Evolutionary conservation across 176 grass and related monocot species (phyloP).

Genomic region (Elaeis guineensis): DNA sequence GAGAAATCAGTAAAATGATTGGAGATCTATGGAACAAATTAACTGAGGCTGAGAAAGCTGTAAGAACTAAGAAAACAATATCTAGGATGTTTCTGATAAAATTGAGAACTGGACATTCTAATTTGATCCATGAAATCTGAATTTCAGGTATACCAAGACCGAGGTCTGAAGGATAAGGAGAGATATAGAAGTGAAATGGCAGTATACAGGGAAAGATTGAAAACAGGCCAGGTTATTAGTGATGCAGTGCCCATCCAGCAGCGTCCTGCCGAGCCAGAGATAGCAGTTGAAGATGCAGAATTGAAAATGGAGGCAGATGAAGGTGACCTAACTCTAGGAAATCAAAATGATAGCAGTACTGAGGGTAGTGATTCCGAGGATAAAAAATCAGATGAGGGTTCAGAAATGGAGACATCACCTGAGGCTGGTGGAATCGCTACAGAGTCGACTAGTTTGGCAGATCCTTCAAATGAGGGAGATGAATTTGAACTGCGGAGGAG

Average conservation of each 20-base stretch:
- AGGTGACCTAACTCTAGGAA: constrained; percentile 35
- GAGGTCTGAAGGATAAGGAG: constrained; percentile 66
- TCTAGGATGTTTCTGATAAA: too few species aligned
- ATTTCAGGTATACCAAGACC: constrained; percentile 85
- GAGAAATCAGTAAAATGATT: constrained; percentile 82
- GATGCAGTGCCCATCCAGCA: constrained; percentile 53
- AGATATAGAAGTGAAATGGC: constrained; percentile 64
- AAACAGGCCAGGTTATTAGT: constrained; percentile 40
- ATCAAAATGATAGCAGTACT: constrained; percentile 38
- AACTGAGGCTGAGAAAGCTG: constrained; percentile 70
- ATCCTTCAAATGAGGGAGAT: constrained; percentile 8
- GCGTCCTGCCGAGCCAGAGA: constrained; percentile 40
- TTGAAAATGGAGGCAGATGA: constrained; percentile 30
- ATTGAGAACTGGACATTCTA: too few species aligned
- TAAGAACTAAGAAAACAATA: constrained; percentile 33
- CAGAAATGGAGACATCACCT: constrained; percentile 37
- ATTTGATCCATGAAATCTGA: not conserved
- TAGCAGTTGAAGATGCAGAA: constrained; percentile 43
- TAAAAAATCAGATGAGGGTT: constrained; percentile 34
- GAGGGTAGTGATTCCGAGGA: constrained; percentile 31
- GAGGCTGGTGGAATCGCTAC: constrained; percentile 26
- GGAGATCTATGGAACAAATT: constrained; percentile 71
- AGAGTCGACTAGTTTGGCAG: constrained; percentile 24
- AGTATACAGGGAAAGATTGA: constrained; percentile 53
- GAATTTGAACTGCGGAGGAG: constrained; percentile 54